These are phyloP conservation scores for Telfairia occidentalis DNA, from an alignment of 331 rosid genomes.

Conservation along the genomic window DNA sequence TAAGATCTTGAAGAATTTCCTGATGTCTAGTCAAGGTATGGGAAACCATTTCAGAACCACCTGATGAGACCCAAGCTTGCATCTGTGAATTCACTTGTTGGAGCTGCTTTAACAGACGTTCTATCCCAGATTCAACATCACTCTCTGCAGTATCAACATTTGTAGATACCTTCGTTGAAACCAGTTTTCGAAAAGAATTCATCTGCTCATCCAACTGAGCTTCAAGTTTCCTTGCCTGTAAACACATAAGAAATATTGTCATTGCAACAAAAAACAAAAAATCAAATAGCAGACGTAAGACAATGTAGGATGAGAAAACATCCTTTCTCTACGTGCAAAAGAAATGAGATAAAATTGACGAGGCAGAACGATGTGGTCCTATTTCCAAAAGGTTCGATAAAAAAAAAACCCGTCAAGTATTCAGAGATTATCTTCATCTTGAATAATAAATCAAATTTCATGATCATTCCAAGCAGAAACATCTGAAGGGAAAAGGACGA, in stretches of 20 bases:
- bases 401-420: background rate
- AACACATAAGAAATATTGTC: slow-evolving; percentile 2
- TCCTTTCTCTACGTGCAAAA: background rate
- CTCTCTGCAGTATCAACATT: slow-evolving; percentile 48
- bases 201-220: slow-evolving; percentile 95
- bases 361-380: background rate
- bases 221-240: slow-evolving; percentile 90
- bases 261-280: background rate
- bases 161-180: slow-evolving; percentile 60
- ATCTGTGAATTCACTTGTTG: slow-evolving; percentile 90
- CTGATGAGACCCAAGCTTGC: slow-evolving; percentile 97
- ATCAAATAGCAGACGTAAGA: background rate
- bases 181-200: slow-evolving; percentile 71
- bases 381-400: background rate
- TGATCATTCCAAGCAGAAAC: background rate
- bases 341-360: background rate
- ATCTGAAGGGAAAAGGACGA: background rate
- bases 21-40: slow-evolving; percentile 96
- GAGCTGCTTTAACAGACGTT: slow-evolving; percentile 64
- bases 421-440: background rate
- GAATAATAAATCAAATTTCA: background rate
- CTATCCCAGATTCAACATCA: slow-evolving; percentile 75
- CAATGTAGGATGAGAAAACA: background rate
- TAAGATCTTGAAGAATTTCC: slow-evolving; percentile 92
- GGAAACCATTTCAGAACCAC: slow-evolving; percentile 97